A percentile compares a stretch with the other conserved stretches of the same genome.
Evolutionary conservation across 345 rosid genomes (phyloP).

Genomic region (Pugionium dolabratum): DNA sequence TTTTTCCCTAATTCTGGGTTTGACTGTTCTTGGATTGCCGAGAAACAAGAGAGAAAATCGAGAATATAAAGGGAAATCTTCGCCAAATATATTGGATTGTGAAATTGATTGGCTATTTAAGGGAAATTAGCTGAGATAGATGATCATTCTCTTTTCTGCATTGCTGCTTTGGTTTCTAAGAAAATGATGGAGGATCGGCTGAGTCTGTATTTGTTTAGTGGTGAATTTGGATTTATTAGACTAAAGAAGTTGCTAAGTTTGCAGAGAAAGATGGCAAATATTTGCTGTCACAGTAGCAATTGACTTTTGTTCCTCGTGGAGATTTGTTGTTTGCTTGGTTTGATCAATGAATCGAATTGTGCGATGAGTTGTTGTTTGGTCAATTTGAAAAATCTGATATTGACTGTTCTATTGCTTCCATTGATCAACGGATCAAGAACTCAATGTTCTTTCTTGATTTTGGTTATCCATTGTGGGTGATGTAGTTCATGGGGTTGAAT

Average conservation of each 20-base stretch:
- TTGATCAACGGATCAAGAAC: not conserved
- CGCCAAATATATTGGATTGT: not conserved
- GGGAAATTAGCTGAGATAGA: not conserved
- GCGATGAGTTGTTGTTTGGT: not conserved
- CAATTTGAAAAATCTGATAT: not conserved
- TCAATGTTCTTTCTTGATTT: constrained; percentile 11
- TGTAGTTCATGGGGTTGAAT: constrained; percentile 85
- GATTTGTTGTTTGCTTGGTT: not conserved
- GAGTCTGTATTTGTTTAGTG: not conserved
- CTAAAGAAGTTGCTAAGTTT: not conserved
- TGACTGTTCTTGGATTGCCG: not conserved
- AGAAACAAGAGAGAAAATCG: not conserved
- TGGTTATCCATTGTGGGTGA: not conserved
- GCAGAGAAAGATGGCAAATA: not conserved
- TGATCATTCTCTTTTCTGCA: not conserved
- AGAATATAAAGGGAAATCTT: not conserved
- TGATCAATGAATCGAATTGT: not conserved
- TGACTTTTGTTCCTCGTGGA: constrained; percentile 10
- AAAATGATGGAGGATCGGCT: not conserved
- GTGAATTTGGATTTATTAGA: not conserved
- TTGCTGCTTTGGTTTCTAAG: not conserved
- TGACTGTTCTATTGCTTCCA: not conserved
- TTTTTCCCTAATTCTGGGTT: not conserved
- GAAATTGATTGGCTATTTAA: not conserved
- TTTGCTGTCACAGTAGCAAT: not conserved